Evolutionary conservation across 2,329 filamentous ascomycete species (phyloP), one percentile per base, ranked within the genome.

Genomic region (Apiospora pterosperma): DNA sequence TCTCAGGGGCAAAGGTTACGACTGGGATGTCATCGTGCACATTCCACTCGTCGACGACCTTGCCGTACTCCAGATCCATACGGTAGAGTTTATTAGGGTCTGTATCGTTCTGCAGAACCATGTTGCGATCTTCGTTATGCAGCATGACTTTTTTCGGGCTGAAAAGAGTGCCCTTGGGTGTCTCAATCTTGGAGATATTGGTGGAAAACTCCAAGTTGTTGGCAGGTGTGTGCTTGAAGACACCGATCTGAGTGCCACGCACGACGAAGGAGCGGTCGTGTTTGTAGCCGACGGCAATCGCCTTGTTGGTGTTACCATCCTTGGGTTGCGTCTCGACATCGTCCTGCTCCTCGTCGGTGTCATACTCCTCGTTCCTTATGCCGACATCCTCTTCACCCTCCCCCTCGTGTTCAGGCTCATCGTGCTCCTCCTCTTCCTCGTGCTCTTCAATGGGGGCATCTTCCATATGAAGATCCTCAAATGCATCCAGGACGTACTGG

Each of bases 11-110:
- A 78, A 98, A 98, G 11, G 90, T 96, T 63, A 92, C 89, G 67
- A 98, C 92, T 0, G 92, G 90, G 63, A 99, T 97, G 75, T 98
- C 92, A 67, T 99, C 95, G 74, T 99, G 95, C 16, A 99, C 87
- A 72, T 97, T 97, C 96, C 96, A 99, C 78, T 99, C 96, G 74
- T 99, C 96, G 2, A 98, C 93, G 39, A 99, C 92, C 80, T 97
- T 98, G 70, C 96, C 96, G 71, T 96, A 96, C 77, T 99, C 95
- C 55, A 99, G 84, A 79, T 99, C 96, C 96, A 99, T 98, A 58
- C 92, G 92, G 77, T 94, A 99, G 1, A 99, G 85, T 62, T 92
- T 93, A 80, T 97, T 95, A 1, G 95, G 92, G 69, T 98, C 91
- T 62, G 89, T 76, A 60, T 85, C 83, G 71, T 96, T 94, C 76